Evolutionary conservation across 768 basidiomycete species (phyloP).

Genomic region (Lactarius pseudohatsudake): DNA sequence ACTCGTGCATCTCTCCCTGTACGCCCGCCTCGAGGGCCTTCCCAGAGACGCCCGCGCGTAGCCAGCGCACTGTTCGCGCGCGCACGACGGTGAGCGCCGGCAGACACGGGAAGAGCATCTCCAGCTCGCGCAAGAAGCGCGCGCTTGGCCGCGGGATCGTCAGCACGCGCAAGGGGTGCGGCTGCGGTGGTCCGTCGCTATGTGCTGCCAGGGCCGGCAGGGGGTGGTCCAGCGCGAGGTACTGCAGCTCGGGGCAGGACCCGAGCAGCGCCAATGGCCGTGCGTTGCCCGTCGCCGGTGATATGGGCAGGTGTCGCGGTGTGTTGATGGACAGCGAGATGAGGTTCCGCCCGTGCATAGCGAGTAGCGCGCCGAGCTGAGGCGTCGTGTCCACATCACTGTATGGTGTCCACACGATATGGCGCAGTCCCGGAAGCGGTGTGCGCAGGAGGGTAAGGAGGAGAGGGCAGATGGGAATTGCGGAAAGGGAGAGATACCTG

Average conservation of each 20-base stretch:
- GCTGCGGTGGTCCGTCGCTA: background rate
- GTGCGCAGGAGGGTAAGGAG: constrained; percentile 58
- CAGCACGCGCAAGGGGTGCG: constrained; percentile 56
- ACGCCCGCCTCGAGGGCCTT: constrained; percentile 72
- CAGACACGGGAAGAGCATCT: constrained; percentile 53
- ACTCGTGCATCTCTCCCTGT: constrained; percentile 78
- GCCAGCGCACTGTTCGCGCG: constrained; percentile 69
- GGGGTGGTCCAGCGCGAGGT: constrained; percentile 71
- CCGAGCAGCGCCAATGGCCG: constrained; percentile 46
- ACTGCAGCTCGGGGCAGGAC: constrained; percentile 55
- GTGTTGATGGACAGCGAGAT: constrained; percentile 65
- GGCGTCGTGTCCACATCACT: constrained; percentile 60
- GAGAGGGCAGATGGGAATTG: constrained; percentile 65
- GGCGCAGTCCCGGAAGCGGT: constrained; percentile 59
- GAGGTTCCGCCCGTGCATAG: constrained; percentile 55
- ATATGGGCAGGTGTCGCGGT: constrained; percentile 55
- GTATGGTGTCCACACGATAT: constrained; percentile 72
- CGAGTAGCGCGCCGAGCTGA: constrained; percentile 58
- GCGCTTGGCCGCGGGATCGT: constrained; percentile 73
- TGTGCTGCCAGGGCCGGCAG: constrained; percentile 48
- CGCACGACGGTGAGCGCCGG: constrained; percentile 59
- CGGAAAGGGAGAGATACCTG: constrained; percentile 58
- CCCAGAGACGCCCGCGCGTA: constrained; percentile 61
- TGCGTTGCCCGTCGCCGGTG: constrained; percentile 47
- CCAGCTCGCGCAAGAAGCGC: constrained; percentile 57